A percentile compares a stretch with the other conserved stretches of the same genome.
Conservation (phyloP, 768 basidiomycete genomes). For the Russula foetens region DNA sequence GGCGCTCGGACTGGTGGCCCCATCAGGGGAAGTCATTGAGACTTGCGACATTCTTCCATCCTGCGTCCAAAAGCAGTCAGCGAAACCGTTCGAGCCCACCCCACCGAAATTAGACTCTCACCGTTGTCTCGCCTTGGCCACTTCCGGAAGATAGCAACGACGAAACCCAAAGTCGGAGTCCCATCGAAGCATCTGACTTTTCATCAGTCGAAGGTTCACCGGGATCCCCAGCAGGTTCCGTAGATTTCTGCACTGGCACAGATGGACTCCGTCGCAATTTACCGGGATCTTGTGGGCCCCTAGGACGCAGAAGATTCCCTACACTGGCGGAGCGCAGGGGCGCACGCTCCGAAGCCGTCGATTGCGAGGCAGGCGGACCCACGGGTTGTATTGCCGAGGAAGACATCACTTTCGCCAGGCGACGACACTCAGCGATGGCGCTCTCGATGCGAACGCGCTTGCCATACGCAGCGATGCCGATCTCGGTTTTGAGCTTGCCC, state of each 20-base stretch:
- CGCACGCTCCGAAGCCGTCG: slow-evolving; percentile 19
- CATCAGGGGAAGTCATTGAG: slow-evolving; percentile 52
- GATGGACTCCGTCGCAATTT: slow-evolving; percentile 4
- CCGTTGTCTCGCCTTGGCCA: neutral
- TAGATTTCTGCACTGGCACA: neutral
- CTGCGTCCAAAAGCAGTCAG: slow-evolving; percentile 18
- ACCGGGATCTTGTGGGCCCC: slow-evolving; percentile 27
- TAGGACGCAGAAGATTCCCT: slow-evolving; percentile 23
- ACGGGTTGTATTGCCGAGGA: slow-evolving; percentile 26
- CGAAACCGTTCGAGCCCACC: neutral
- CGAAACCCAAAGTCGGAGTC: slow-evolving; percentile 25
- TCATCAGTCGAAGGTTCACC: slow-evolving; percentile 5
- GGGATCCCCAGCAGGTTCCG: neutral
- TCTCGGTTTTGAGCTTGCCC: slow-evolving; percentile 83
- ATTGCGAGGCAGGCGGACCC: slow-evolving; percentile 2
- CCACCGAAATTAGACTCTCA: neutral
- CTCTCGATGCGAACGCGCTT: slow-evolving; percentile 91
- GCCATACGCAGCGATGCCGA: slow-evolving; percentile 90
- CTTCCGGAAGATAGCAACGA: neutral
- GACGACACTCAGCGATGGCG: slow-evolving; percentile 80
- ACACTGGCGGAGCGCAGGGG: slow-evolving; percentile 20
- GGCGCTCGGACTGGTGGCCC: slow-evolving; percentile 40
- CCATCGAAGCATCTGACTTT: slow-evolving; percentile 18
- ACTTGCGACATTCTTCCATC: slow-evolving; percentile 44
- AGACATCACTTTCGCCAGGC: slow-evolving; percentile 53